A percentile compares a stretch with the other conserved stretches of the same genome.
phyloP scores from a whole-genome alignment of 1,139 yeast species.

The Yamadazyma triangularis region DNA sequence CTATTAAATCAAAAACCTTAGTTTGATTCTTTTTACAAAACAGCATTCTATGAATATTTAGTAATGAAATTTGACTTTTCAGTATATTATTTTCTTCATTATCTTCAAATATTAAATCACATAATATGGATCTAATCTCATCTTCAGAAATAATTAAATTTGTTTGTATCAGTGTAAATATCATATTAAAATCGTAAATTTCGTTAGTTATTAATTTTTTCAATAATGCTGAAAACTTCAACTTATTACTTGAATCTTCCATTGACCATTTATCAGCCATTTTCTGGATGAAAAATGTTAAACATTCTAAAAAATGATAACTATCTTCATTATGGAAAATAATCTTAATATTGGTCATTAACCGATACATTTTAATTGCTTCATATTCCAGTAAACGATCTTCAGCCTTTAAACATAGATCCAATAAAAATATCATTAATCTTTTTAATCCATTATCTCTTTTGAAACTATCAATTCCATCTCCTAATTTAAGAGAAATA shows the following conservation, averaged over 20 bases:
- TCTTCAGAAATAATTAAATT: slow-evolving; percentile 4
- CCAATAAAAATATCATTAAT: slow-evolving; percentile 9
- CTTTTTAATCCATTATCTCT: slow-evolving; percentile 8
- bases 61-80: slow-evolving; percentile 13
- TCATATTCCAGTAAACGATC: slow-evolving; percentile 5
- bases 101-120: slow-evolving; percentile 15
- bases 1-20: slow-evolving; percentile 4
- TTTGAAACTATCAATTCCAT: slow-evolving; percentile 5
- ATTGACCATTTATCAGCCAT: slow-evolving; percentile 5
- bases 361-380: slow-evolving; percentile 10
- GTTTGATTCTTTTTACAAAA: slow-evolving; percentile 5
- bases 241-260: background rate
- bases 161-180: slow-evolving; percentile 6
- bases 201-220: slow-evolving; percentile 9
- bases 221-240: slow-evolving; percentile 3
- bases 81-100: slow-evolving; percentile 7
- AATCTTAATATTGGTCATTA: slow-evolving; percentile 17
- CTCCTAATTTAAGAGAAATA: slow-evolving; percentile 6
- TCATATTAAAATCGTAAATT: slow-evolving; percentile 7
- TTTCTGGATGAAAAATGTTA: slow-evolving; percentile 10
- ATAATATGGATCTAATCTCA: slow-evolving; percentile 6
- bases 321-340: slow-evolving; percentile 10
- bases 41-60: slow-evolving; percentile 9
- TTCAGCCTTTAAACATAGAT: slow-evolving; percentile 9
- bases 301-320: slow-evolving; percentile 10